These are phyloP conservation scores for Aureobasidium sp. DNA, from an alignment of 2,329 filamentous ascomycete species.

Conservation along the genomic window DNA sequence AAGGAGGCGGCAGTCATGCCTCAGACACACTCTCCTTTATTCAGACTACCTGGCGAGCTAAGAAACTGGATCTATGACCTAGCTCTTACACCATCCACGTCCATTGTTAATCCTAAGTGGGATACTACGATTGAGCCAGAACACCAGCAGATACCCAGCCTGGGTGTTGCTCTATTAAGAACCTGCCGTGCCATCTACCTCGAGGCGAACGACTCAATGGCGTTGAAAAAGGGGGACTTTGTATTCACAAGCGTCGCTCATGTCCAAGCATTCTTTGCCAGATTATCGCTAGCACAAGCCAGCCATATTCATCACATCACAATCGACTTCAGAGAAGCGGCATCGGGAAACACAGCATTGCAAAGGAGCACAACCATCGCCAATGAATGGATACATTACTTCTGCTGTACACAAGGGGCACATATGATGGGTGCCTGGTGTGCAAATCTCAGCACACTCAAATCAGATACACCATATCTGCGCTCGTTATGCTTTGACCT, in stretches of 20 bases:
- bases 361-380: not conserved
- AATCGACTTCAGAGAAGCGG: conserved; percentile 28
- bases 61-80: conserved; percentile 18
- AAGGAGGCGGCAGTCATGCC: not conserved
- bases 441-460: conserved; percentile 16
- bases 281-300: conserved; percentile 20
- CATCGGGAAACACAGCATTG: not conserved
- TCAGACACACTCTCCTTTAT: conserved; percentile 15
- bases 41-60: conserved; percentile 18
- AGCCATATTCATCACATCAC: conserved; percentile 28
- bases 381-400: conserved; percentile 31
- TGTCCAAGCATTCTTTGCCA: conserved; percentile 25
- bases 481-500: conserved; percentile 3
- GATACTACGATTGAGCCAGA: not conserved
- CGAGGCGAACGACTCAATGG: conserved; percentile 25
- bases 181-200: conserved; percentile 30
- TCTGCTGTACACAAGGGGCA: conserved; percentile 21
- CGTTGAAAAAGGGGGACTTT: conserved; percentile 30
- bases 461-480: conserved; percentile 19
- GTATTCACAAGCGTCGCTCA: conserved; percentile 28
- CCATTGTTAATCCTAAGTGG: conserved; percentile 17
- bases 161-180: conserved; percentile 24
- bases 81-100: conserved; percentile 9
- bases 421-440: conserved; percentile 23
- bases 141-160: conserved; percentile 11